Conservation (phyloP, 2,329 filamentous ascomycete species). For the Cryoendolithus antarcticus region DNA sequence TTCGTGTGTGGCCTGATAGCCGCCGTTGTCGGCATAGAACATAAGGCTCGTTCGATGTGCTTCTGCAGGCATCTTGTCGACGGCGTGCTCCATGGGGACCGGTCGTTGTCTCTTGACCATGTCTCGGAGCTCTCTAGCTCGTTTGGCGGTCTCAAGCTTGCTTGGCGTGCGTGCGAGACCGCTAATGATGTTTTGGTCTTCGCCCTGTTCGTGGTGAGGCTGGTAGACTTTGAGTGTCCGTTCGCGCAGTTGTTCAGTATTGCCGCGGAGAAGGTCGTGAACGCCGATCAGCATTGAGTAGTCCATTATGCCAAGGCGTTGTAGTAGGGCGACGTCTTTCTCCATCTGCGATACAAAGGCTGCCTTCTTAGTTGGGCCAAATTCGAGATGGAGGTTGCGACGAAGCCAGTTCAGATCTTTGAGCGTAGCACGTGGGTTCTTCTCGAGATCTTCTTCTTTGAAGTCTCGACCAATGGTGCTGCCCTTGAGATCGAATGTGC, state of each 20-base stretch:
- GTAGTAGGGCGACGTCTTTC: slow-evolving; percentile 72
- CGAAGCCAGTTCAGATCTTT: slow-evolving; percentile 97
- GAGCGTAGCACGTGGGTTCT: slow-evolving; percentile 82
- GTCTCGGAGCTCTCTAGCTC: slow-evolving; percentile 79
- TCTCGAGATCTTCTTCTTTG: slow-evolving; percentile 71
- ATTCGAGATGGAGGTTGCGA: slow-evolving; percentile 70
- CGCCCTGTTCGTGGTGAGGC: slow-evolving; percentile 54
- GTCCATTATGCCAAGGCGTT: slow-evolving; percentile 93
- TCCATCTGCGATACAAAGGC: slow-evolving; percentile 83
- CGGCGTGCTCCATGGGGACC: slow-evolving; percentile 75
- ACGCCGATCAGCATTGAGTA: slow-evolving; percentile 93
- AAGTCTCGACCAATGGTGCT: slow-evolving; percentile 91
- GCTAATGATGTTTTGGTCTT: slow-evolving; percentile 10
- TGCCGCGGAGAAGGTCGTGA: slow-evolving; percentile 79
- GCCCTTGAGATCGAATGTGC: slow-evolving; percentile 93
- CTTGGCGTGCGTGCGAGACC: slow-evolving; percentile 75
- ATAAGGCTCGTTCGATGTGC: slow-evolving; percentile 64
- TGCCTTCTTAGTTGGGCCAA: slow-evolving; percentile 78
- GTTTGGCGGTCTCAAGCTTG: slow-evolving; percentile 80
- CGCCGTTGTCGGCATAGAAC: slow-evolving; percentile 90
- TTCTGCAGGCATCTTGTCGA: slow-evolving; percentile 76
- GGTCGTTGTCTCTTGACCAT: slow-evolving; percentile 89
- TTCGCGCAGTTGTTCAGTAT: slow-evolving; percentile 81
- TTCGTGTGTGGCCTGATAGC: slow-evolving; percentile 85
- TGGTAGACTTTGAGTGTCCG: slow-evolving; percentile 93